These are phyloP conservation scores for Lactarius akahatsu DNA, from an alignment of 768 basidiomycete species.

Conservation along the genomic window DNA sequence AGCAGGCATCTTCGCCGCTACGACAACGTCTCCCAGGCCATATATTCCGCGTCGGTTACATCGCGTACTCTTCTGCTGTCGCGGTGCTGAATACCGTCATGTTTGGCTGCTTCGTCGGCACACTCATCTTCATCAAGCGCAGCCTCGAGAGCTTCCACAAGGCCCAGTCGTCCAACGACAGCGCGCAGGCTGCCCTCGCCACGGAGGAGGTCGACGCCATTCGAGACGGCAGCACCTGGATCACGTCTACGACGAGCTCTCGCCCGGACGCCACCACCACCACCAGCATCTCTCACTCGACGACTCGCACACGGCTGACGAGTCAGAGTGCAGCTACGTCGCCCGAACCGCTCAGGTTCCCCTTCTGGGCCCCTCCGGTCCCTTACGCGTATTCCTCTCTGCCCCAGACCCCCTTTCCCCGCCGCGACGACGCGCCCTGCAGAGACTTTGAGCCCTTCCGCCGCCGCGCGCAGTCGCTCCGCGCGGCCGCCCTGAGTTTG, in stretches of 20 bases:
- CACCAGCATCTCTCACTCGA: slow-evolving; percentile 65
- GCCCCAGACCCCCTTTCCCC: slow-evolving; percentile 56
- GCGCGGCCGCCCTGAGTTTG: slow-evolving; percentile 48
- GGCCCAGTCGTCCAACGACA: slow-evolving; percentile 50
- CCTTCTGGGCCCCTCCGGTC: slow-evolving; percentile 50
- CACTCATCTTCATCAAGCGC: slow-evolving; percentile 62
- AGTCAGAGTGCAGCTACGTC: slow-evolving; percentile 39
- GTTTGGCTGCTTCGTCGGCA: slow-evolving; percentile 60
- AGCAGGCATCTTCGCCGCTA: slow-evolving; percentile 56
- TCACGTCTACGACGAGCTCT: slow-evolving; percentile 61
- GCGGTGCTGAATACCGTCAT: slow-evolving; percentile 51
- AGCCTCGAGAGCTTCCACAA: slow-evolving; percentile 59
- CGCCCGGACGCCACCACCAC: slow-evolving; percentile 47
- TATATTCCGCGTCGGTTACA: slow-evolving; percentile 59
- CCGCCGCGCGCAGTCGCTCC: slow-evolving; percentile 45
- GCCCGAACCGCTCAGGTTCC: slow-evolving; percentile 45
- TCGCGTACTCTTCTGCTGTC: slow-evolving; percentile 54
- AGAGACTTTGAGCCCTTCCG: slow-evolving; percentile 63
- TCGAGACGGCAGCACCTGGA: slow-evolving; percentile 78
- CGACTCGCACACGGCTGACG: slow-evolving; percentile 50
- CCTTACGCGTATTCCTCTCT: slow-evolving; percentile 53
- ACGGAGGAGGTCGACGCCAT: slow-evolving; percentile 73
- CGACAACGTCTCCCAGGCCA: slow-evolving; percentile 39
- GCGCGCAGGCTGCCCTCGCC: slow-evolving; percentile 60
- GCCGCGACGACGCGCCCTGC: slow-evolving; percentile 41